Conservation (phyloP, 2,329 filamentous ascomycete genomes). For the Pseudocercospora cruenta region DNA sequence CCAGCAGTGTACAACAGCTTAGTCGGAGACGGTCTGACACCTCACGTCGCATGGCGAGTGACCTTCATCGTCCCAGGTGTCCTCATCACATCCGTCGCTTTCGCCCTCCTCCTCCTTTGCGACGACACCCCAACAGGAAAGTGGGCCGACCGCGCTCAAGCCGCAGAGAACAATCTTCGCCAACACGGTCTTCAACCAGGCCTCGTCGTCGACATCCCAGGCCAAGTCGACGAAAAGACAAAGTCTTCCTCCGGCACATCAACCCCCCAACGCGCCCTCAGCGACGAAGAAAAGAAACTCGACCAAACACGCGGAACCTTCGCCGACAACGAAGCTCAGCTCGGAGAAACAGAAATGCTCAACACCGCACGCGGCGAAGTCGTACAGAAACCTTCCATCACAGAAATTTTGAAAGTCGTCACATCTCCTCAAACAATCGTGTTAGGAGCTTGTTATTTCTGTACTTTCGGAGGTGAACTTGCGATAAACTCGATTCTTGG, state of each 20-base stretch:
- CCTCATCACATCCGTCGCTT: constrained; percentile 22
- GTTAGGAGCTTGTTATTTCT: constrained; percentile 60
- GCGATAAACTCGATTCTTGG: constrained; percentile 65
- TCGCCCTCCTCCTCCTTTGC: constrained; percentile 43
- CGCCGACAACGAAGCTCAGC: constrained; percentile 45
- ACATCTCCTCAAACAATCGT: constrained; percentile 63
- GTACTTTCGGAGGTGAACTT: constrained; percentile 64
- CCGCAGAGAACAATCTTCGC: constrained; percentile 58
- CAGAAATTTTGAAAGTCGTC: constrained; percentile 64
- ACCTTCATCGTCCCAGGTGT: constrained; percentile 75
- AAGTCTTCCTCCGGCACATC: constrained; percentile 29
- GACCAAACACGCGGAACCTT: constrained; percentile 44
- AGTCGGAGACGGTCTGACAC: constrained; percentile 23
- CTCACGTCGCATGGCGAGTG: constrained; percentile 78
- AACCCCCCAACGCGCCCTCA: constrained; percentile 36
- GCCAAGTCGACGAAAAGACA: constrained; percentile 51
- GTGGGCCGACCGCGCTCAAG: constrained; percentile 73
- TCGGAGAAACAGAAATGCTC: constrained; percentile 57
- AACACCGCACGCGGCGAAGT: constrained; percentile 64
- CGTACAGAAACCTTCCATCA: constrained; percentile 60
- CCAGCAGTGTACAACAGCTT: constrained; percentile 69
- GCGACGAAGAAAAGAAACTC: constrained; percentile 46
- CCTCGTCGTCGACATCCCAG: constrained; percentile 56
- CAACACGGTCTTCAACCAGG: constrained; percentile 48
- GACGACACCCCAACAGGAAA: constrained; percentile 80